Evolutionary conservation across 257 asterid genomes (phyloP).

Genomic region (Solanum neorickii): DNA sequence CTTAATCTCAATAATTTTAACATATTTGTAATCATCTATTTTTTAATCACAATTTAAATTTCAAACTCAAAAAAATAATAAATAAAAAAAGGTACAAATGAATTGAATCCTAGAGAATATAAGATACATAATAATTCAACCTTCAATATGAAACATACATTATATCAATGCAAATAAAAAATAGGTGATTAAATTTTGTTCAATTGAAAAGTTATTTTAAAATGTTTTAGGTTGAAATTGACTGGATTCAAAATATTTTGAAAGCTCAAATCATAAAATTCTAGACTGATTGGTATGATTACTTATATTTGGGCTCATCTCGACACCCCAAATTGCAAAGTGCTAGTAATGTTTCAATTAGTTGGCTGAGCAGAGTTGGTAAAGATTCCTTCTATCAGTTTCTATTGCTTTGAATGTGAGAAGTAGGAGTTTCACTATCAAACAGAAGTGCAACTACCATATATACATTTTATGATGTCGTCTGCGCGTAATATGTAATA

Average conservation of each 20-base stretch:
- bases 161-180: too few relatives aligned
- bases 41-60: too few relatives aligned
- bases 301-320: background rate
- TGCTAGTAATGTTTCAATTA: background rate
- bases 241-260: background rate
- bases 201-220: too few relatives aligned
- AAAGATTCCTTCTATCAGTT: background rate
- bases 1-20: background rate
- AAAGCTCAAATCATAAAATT: too few relatives aligned
- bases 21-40: too few relatives aligned
- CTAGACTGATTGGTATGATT: too few relatives aligned
- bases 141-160: background rate
- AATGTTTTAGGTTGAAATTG: background rate
- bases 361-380: background rate
- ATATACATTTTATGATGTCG: background rate
- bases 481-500: background rate
- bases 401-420: background rate
- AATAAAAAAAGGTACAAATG: background rate
- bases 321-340: background rate
- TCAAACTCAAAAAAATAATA: too few relatives aligned
- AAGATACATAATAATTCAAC: too few relatives aligned
- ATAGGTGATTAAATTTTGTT: background rate
- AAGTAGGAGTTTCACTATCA: background rate
- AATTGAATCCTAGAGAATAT: background rate
- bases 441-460: background rate